Conservation (phyloP, 306 rosid genomes). For the Corylus americana region DNA sequence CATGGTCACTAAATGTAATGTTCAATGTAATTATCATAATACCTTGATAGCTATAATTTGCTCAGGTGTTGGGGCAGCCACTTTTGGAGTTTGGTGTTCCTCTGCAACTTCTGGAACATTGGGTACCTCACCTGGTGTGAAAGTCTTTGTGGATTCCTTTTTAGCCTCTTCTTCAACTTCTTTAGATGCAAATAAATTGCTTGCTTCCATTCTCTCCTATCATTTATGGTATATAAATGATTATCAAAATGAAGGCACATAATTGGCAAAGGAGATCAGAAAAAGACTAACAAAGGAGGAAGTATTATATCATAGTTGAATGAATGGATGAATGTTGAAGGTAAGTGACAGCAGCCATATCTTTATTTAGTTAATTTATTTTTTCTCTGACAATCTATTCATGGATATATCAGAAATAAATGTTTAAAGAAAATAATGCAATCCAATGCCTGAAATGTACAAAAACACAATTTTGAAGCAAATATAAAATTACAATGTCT, state of each 20-base stretch:
- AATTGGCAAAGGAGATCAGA: background rate
- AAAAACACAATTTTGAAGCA: background rate
- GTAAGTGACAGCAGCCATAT: background rate
- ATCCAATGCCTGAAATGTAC: background rate
- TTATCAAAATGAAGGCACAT: conserved; percentile 18
- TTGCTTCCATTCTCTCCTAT: conserved; percentile 90
- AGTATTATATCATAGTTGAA: background rate
- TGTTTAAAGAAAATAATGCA: background rate
- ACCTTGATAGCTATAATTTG: conserved; percentile 97
- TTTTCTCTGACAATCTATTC: background rate
- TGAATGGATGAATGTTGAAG: background rate
- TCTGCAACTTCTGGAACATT: conserved; percentile 52
- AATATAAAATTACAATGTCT: background rate
- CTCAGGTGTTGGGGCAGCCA: conserved; percentile 80
- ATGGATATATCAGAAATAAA: background rate
- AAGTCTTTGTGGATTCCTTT: conserved; percentile 43
- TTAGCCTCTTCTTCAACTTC: conserved; percentile 74
- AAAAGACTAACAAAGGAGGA: background rate
- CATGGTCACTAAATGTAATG: background rate
- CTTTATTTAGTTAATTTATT: background rate
- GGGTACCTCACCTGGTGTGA: conserved; percentile 50
- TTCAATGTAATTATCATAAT: conserved; percentile 2
- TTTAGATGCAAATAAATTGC: conserved; percentile 61
- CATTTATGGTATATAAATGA: conserved; percentile 15
- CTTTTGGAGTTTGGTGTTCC: conserved; percentile 62